These are phyloP conservation scores for Auricularia sp. DNA, from an alignment of 768 basidiomycete species.

Conservation along the genomic window DNA sequence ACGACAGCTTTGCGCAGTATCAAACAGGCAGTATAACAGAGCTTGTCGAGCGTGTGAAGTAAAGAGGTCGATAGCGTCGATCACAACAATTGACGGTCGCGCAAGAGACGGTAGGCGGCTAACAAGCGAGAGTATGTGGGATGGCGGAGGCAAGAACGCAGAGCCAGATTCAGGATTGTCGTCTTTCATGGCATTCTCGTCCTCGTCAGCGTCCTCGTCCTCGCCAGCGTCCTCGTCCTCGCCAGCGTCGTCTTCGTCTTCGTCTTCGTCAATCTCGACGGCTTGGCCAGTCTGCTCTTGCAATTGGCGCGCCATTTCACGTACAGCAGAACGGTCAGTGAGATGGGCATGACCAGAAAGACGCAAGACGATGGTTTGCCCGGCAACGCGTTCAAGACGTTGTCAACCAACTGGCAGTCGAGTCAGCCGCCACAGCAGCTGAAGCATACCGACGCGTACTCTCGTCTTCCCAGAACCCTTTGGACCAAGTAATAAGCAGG, in stretches of 20 bases:
- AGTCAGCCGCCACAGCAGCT: constrained; percentile 3
- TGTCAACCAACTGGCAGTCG: constrained; percentile 44
- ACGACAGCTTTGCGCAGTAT: constrained; percentile 82
- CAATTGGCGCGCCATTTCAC: constrained; percentile 83
- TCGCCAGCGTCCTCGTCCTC: constrained; percentile 23
- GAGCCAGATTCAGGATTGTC: constrained; percentile 28
- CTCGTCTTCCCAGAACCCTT: constrained; percentile 78
- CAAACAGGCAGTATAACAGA: constrained; percentile 87
- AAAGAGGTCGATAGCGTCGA: constrained; percentile 93
- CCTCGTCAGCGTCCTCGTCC: constrained; percentile 20
- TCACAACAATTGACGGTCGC: constrained; percentile 69
- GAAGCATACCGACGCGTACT: constrained; percentile 31
- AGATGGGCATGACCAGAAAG: constrained; percentile 79
- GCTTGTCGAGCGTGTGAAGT: constrained; percentile 86
- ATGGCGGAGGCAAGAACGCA: constrained; percentile 46
- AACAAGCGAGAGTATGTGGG: constrained; percentile 65
- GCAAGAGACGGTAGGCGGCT: constrained; percentile 67
- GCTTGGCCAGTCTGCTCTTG: constrained; percentile 61
- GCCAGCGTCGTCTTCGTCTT: constrained; percentile 22
- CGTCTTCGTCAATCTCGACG: constrained; percentile 25
- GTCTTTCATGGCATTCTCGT: constrained; percentile 24
- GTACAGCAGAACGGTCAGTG: constrained; percentile 82
- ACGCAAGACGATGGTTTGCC: constrained; percentile 55
- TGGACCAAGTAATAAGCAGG: constrained; percentile 79
- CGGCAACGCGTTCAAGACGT: constrained; percentile 37